Base-by-base conservation (phyloP, 306 rosid species). In the Amphicarpaea edgeworthii region DNA sequence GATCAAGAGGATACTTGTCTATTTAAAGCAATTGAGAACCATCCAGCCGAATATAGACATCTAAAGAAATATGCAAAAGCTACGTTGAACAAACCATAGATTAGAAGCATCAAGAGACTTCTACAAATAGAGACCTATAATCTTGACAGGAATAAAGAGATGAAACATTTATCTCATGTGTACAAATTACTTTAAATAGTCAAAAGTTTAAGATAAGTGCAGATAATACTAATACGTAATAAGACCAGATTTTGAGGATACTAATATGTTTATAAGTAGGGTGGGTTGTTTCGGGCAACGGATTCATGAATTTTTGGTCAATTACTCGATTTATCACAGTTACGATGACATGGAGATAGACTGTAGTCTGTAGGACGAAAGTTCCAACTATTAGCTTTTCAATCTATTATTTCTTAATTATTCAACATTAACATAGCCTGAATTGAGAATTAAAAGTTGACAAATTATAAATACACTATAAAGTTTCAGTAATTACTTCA, bases 401-500 rank as follows among this genome's bases (percentile, higher is more conserved):
- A 63, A 40, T 70, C 49, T 42, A 30, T 34, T 55, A 5, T 37
- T 7, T 43, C 3, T 30, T 16, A 46, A 16, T 30, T 20, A 55
- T 63, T 63, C 55, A 76, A 23, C 37, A 21, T 16, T 62, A 69
- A 16, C 64, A 75, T 38, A 63, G 47, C 41, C 15, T 4, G 65
- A 38, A 64, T 16, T 37, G 47, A 14, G 19, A 24, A 53, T 40
- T 80, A 47, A 30, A 76, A 64, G n/a, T 40, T 17, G 46, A 64
- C 28, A 51, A 58, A n/a, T n/a, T n/a, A n/a, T n/a, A n/a, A n/a
- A 43, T 26, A 47, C 66, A 37, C 32, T 20, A 32, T 28, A 12
- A 26, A 42, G 73, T 42, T 81, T 78, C 17, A 32, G 84, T 38
- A 80, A 46, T 84, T 87, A 92, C 97, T 86, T 92, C 96, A 67